A percentile compares a stretch with the other conserved stretches of the same genome.
These are phyloP conservation scores for Phytophthora sp. DNA, from an alignment of 352 stramenopile species.

Conservation along the genomic window DNA sequence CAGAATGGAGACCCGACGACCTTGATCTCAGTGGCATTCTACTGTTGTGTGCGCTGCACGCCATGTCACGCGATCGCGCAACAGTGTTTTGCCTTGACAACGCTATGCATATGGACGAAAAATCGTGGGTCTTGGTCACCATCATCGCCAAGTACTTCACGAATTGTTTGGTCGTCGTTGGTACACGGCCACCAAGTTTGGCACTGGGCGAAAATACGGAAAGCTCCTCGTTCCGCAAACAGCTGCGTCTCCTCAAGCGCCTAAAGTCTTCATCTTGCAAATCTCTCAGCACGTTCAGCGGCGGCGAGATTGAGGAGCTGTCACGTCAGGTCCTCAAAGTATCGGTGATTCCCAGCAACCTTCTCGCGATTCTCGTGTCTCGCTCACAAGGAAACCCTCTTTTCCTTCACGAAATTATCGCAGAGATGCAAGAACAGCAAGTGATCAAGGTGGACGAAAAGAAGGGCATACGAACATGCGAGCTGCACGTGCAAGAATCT, in stretches of 20 bases:
- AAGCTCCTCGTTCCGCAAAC: slow-evolving; percentile 79
- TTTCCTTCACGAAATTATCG: slow-evolving; percentile 85
- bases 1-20: slow-evolving; percentile 63
- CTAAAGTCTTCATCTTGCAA: slow-evolving; percentile 59
- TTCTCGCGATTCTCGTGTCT: slow-evolving; percentile 73
- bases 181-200: slow-evolving; percentile 70
- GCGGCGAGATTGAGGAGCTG: slow-evolving; percentile 64
- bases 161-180: slow-evolving; percentile 81
- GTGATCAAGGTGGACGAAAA: slow-evolving; percentile 73
- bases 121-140: slow-evolving; percentile 82
- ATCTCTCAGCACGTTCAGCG: slow-evolving; percentile 60
- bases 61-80: slow-evolving; percentile 70
- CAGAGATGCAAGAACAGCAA: slow-evolving; percentile 81
- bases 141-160: slow-evolving; percentile 89
- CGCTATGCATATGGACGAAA: slow-evolving; percentile 89
- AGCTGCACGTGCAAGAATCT: slow-evolving; percentile 78
- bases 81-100: slow-evolving; percentile 86
- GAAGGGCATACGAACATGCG: slow-evolving; percentile 50
- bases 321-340: slow-evolving; percentile 73
- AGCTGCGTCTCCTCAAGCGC: slow-evolving; percentile 72
- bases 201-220: slow-evolving; percentile 72
- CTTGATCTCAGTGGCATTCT: slow-evolving; percentile 81
- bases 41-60: slow-evolving; percentile 77
- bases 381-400: slow-evolving; percentile 84
- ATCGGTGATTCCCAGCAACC: slow-evolving; percentile 56